phyloP scores from a whole-genome alignment of 2,329 filamentous ascomycete species.

The Raffaelea albimanens region DNA sequence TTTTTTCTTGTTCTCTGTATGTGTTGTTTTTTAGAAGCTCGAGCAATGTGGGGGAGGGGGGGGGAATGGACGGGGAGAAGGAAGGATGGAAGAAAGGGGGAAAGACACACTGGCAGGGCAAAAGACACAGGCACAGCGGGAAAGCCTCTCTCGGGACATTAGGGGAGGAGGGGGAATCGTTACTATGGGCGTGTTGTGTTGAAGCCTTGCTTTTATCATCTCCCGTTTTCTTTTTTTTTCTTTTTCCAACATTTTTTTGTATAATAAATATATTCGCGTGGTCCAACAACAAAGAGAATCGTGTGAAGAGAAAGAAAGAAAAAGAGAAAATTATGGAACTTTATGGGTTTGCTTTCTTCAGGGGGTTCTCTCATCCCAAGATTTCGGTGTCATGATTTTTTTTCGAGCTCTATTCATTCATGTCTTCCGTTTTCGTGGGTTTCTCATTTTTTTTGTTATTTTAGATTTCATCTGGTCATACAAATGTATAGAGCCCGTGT shows the following conservation, averaged over 20 bases:
- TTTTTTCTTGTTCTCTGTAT: no score
- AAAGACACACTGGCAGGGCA: conserved; percentile 5
- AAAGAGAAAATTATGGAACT: no score
- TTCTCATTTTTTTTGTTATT: neutral
- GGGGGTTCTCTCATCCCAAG: no score
- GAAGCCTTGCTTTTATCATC: conserved; percentile 10
- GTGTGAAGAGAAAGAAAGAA: no score
- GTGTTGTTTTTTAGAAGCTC: no score
- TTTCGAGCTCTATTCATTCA: neutral
- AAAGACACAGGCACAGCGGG: no score
- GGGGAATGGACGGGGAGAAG: no score
- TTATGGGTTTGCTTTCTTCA: no score
- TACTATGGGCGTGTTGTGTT: conserved; percentile 3
- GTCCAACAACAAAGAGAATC: no score
- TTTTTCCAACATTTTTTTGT: conserved; percentile 15
- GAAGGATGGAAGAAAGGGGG: neutral
- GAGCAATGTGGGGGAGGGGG: no score
- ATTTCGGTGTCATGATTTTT: no score
- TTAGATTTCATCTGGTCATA: neutral
- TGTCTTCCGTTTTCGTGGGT: neutral
- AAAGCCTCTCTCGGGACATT: no score
- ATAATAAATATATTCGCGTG: conserved; percentile 2
- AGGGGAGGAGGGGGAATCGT: neutral
- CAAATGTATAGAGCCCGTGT: neutral
- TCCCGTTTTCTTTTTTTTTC: neutral